A percentile compares a stretch with the other conserved stretches of the same genome.
Evolutionary conservation across 202 grass and related monocot species (phyloP).

Genomic region (Alloteropsis angusta): DNA sequence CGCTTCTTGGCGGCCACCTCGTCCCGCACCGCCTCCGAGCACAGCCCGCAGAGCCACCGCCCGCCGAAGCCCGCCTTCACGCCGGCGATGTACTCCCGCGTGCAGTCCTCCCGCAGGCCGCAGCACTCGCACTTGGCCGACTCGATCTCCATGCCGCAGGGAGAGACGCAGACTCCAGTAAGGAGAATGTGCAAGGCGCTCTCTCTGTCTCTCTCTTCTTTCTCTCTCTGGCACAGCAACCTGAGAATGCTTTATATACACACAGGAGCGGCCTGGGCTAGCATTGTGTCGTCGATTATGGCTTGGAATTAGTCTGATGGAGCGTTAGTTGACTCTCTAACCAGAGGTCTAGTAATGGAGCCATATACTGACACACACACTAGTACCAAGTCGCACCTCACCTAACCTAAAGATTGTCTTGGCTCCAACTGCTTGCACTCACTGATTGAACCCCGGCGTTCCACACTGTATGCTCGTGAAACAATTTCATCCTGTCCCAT

Average conservation of each 20-base stretch:
- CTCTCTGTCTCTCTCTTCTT: background rate
- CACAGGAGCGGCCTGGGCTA: background rate
- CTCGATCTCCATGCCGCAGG: constrained; percentile 37
- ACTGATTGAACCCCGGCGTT: background rate
- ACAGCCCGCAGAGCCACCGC: constrained; percentile 70
- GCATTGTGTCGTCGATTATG: background rate
- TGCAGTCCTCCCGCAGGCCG: constrained; percentile 66
- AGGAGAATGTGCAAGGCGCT: no score
- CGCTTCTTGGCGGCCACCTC: constrained; percentile 38
- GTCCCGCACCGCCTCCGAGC: constrained; percentile 70
- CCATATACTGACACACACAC: background rate
- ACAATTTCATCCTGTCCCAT: background rate
- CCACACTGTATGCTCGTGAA: background rate
- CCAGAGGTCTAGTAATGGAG: background rate
- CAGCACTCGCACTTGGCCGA: constrained; percentile 74
- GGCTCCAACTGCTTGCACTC: constrained; percentile 17
- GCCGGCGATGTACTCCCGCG: constrained; percentile 51
- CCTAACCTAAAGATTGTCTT: constrained; percentile 25
- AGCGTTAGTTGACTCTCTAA: constrained; percentile 32
- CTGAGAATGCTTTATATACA: constrained; percentile 3
- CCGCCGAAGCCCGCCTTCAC: constrained; percentile 61
- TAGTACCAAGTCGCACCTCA: background rate
- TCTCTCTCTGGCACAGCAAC: constrained; percentile 14
- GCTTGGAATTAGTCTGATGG: constrained; percentile 12
- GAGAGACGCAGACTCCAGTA: background rate